phyloP scores from a whole-genome alignment of 148 eudicot species.

The Fagopyrum esculentum region DNA sequence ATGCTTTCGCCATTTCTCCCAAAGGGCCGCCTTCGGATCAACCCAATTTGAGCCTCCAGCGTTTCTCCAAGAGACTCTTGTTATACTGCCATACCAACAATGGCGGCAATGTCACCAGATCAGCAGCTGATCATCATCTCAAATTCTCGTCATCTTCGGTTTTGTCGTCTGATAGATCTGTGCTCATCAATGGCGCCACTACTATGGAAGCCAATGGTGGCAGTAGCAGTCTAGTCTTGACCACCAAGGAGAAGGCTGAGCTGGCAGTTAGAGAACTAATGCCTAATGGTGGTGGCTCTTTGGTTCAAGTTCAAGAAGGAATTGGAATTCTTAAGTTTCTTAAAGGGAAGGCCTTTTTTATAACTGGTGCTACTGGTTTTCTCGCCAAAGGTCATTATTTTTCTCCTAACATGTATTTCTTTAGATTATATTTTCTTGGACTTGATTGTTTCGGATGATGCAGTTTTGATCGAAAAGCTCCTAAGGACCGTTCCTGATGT shows the following conservation, averaged over 20 bases:
- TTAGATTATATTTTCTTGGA: neutral
- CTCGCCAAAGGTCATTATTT: conserved; percentile 66
- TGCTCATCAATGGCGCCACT: conserved; percentile 25
- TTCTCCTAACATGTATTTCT: neutral
- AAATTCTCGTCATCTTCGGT: conserved; percentile 39
- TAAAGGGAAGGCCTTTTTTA: conserved; percentile 58
- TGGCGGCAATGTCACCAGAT: conserved; percentile 34
- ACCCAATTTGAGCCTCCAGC: conserved; percentile 12
- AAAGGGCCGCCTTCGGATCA: conserved; percentile 19
- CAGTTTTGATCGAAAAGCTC: conserved; percentile 92
- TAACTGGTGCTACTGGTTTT: conserved; percentile 96
- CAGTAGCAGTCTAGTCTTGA: conserved; percentile 35
- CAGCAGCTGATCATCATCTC: conserved; percentile 18
- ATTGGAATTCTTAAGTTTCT: conserved; percentile 76
- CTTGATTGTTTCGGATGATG: neutral
- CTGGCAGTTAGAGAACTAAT: conserved; percentile 39
- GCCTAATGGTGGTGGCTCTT: conserved; percentile 32
- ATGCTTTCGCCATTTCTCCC: conserved; percentile 40
- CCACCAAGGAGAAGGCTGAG: conserved; percentile 43
- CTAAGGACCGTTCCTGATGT: conserved; percentile 84
- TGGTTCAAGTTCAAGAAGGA: conserved; percentile 44
- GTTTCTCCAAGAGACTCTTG: conserved; percentile 14
- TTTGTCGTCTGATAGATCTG: conserved; percentile 50
- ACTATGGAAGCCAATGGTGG: conserved; percentile 38
- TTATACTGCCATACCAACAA: conserved; percentile 48